Evolutionary conservation across 2,329 filamentous ascomycete species (phyloP).

Genomic region (Diplodia seriata): DNA sequence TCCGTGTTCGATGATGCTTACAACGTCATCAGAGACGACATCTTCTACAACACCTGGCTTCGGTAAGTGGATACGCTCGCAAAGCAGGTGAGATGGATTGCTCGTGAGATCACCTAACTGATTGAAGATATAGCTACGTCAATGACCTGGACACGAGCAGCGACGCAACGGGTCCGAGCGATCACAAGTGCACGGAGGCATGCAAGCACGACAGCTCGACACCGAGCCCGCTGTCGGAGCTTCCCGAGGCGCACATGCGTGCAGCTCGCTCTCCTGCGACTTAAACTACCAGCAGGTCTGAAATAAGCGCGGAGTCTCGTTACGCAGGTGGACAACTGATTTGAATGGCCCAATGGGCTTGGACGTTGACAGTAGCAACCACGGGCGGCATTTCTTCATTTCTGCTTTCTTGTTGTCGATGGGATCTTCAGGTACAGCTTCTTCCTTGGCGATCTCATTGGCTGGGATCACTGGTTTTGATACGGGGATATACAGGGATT

Average conservation of each 20-base stretch:
- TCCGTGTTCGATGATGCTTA: conserved; percentile 66
- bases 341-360: not conserved
- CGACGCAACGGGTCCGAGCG: not conserved
- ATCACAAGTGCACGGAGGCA: not conserved
- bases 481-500: not conserved
- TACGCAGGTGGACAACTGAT: not conserved
- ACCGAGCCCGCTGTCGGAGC: not conserved
- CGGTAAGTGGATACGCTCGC: conserved; percentile 47
- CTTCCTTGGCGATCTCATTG: conserved; percentile 3
- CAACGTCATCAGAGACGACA: conserved; percentile 69
- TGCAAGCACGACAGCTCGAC: conserved; percentile 10
- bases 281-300: not conserved
- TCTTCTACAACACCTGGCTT: conserved; percentile 73
- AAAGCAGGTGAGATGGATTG: too few relatives aligned
- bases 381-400: not conserved
- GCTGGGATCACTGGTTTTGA: not conserved
- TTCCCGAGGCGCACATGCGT: not conserved
- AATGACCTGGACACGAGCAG: conserved; percentile 4
- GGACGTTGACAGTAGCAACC: not conserved
- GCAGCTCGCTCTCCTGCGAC: not conserved
- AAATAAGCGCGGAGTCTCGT: not conserved
- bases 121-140: conserved; percentile 10
- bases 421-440: not conserved
- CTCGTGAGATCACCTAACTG: not conserved
- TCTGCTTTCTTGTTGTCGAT: not conserved